phyloP scores from a whole-genome alignment of 192 early-diverging fungal genomes.

The Linderina pennispora region DNA sequence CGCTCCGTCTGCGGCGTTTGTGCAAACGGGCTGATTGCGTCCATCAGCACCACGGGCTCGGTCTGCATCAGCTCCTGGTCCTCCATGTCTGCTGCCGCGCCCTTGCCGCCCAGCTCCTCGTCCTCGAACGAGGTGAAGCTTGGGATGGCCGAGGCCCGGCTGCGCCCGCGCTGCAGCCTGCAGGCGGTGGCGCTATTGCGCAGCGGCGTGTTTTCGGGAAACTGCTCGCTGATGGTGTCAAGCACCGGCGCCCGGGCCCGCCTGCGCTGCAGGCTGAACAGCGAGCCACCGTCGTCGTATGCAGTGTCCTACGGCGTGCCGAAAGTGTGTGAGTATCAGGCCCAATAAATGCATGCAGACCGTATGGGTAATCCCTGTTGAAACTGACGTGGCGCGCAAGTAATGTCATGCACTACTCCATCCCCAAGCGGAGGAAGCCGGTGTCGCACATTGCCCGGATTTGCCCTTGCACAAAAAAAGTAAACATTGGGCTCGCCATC shows the following conservation, averaged over 20 bases:
- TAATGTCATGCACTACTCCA: too few relatives aligned
- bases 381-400: too few relatives aligned
- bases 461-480: background rate
- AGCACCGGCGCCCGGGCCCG: conserved; percentile 6
- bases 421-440: background rate
- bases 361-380: background rate
- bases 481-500: too few relatives aligned
- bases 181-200: conserved; percentile 5
- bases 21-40: conserved; percentile 22
- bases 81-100: background rate
- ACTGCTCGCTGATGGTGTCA: conserved; percentile 12
- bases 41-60: background rate
- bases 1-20: conserved; percentile 43
- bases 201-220: conserved; percentile 17
- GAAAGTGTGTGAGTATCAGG: conserved; percentile 1
- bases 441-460: background rate
- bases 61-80: background rate
- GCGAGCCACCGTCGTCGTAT: conserved; percentile 32
- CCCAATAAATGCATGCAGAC: background rate
- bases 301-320: conserved; percentile 22
- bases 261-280: conserved; percentile 27
- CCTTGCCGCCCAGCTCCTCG: background rate
- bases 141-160: conserved; percentile 12
- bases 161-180: conserved; percentile 30
- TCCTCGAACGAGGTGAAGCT: conserved; percentile 13